These are phyloP conservation scores for Aphanomyces euteiches DNA, from an alignment of 352 stramenopile genomes.

Conservation along the genomic window DNA sequence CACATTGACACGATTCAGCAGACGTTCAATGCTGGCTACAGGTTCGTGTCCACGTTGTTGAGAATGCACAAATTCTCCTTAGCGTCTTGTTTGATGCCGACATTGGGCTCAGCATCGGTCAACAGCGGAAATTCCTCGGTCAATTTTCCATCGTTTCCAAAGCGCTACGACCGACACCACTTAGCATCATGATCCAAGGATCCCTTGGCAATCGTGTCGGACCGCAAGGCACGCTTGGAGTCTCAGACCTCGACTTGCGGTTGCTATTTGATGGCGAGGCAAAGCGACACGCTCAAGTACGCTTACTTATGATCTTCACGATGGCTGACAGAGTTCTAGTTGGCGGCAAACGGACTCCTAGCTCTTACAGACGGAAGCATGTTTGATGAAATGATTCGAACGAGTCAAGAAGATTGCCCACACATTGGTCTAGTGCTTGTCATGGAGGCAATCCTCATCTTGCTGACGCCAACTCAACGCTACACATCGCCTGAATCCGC, in stretches of 20 bases:
- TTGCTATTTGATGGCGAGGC: constrained; percentile 12
- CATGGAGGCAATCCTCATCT: constrained; percentile 74
- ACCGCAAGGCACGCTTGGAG: neutral
- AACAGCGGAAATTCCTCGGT: constrained; percentile 28
- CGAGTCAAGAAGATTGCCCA: constrained; percentile 28
- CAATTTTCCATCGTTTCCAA: constrained; percentile 24
- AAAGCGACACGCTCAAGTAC: constrained; percentile 19
- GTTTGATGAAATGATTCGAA: constrained; percentile 37
- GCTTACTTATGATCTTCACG: neutral
- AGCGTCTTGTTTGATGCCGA: constrained; percentile 29
- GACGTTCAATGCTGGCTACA: constrained; percentile 28
- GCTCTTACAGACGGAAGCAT: constrained; percentile 20
- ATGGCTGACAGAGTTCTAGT: neutral
- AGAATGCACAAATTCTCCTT: neutral
- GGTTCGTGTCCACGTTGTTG: neutral
- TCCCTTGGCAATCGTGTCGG: constrained; percentile 12
- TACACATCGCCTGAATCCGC: constrained; percentile 51
- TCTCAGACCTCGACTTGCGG: neutral
- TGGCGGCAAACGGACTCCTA: constrained; percentile 15
- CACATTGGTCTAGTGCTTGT: constrained; percentile 50
- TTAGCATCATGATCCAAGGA: constrained; percentile 24
- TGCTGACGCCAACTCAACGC: constrained; percentile 64
- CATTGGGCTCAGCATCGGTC: constrained; percentile 26
- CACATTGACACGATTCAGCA: constrained; percentile 22
- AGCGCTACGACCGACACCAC: constrained; percentile 15